Conservation (phyloP, 768 basidiomycete genomes). For the Cystofilobasidium ferigula region DNA sequence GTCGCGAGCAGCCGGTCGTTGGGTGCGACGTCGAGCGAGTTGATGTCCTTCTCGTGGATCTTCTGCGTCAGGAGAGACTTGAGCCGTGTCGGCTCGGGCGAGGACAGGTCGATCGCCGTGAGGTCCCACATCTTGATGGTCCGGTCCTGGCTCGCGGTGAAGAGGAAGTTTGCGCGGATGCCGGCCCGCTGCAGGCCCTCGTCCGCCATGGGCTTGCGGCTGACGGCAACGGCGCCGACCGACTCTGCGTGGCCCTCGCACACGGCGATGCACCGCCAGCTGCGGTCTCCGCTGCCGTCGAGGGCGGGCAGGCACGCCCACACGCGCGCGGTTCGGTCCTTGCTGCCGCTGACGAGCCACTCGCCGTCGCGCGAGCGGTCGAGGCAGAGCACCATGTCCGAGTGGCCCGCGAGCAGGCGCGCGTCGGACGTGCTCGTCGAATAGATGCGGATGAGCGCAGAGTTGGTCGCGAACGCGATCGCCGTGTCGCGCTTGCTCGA, state of each 20-base stretch:
- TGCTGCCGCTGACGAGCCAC: constrained; percentile 82
- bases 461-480: constrained; percentile 93
- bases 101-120: constrained; percentile 34
- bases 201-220: constrained; percentile 44
- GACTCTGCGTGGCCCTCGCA: constrained; percentile 93
- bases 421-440: constrained; percentile 64
- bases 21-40: constrained; percentile 82
- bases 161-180: constrained; percentile 51
- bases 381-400: constrained; percentile 78
- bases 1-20: constrained; percentile 80
- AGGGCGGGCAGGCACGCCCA: constrained; percentile 46
- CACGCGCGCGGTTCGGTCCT: constrained; percentile 75
- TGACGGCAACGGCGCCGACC: constrained; percentile 76
- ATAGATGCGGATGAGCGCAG: constrained; percentile 85
- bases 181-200: constrained; percentile 25
- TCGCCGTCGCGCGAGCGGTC: constrained; percentile 56
- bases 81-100: constrained; percentile 44
- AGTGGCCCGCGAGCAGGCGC: constrained; percentile 74
- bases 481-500: constrained; percentile 47
- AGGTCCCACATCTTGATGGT: constrained; percentile 99
- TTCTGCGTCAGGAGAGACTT: constrained; percentile 72
- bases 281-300: constrained; percentile 28
- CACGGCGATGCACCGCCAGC: constrained; percentile 66
- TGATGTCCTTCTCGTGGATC: constrained; percentile 98
- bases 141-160: constrained; percentile 91